A percentile compares a stretch with the other conserved stretches of the same genome.
These are phyloP conservation scores for Avicennia marina DNA, from an alignment of 257 asterid genomes.

Conservation along the genomic window DNA sequence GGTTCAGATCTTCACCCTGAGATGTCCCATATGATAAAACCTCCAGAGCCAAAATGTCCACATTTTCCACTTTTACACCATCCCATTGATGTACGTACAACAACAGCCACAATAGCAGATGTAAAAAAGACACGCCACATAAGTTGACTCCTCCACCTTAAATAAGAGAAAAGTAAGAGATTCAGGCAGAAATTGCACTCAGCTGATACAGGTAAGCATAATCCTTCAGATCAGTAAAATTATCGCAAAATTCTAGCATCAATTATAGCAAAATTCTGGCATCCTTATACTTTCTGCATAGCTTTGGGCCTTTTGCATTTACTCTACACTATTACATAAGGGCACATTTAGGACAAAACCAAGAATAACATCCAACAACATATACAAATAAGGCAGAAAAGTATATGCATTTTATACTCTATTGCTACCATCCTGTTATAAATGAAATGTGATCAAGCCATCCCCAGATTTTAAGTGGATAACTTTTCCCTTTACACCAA, in stretches of 20 bases:
- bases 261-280: no score
- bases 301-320: no score
- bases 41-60: conserved; percentile 99
- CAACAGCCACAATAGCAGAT: conserved; percentile 97
- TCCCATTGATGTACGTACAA: conserved; percentile 92
- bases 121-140: conserved; percentile 99
- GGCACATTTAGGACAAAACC: no score
- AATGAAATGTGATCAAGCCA: neutral
- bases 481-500: neutral
- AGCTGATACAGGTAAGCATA: conserved; percentile 8
- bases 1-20: conserved; percentile 67
- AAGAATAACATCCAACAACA: no score
- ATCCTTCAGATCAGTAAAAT: no score
- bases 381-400: no score
- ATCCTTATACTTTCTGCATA: no score
- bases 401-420: no score
- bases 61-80: conserved; percentile 98
- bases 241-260: no score
- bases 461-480: conserved; percentile 3
- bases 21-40: conserved; percentile 95
- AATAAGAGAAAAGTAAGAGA: conserved; percentile 17
- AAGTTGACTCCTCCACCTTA: conserved; percentile 99
- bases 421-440: no score
- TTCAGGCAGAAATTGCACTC: conserved; percentile 9
- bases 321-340: no score